These are phyloP conservation scores for Angophora floribunda DNA, from an alignment of 345 rosid genomes.

Conservation along the genomic window DNA sequence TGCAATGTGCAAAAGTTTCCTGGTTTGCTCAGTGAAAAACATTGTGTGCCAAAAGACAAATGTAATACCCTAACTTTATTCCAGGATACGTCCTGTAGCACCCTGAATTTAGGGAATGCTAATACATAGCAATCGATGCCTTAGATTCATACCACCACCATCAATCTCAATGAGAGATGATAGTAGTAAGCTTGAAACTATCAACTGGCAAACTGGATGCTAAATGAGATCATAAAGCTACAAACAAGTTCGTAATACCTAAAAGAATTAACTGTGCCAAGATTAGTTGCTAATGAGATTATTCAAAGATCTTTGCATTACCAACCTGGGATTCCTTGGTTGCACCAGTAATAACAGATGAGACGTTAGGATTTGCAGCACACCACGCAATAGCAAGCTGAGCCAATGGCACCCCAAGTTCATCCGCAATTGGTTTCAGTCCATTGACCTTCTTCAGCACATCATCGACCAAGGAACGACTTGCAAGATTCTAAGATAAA, in stretches of 20 bases:
- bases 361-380: slow-evolving; percentile 92
- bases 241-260: background rate
- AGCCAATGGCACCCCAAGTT: slow-evolving; percentile 87
- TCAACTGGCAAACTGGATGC: background rate
- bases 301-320: background rate
- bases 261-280: background rate
- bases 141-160: background rate
- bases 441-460: slow-evolving; percentile 86
- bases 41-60: background rate
- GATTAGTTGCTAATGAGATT: background rate
- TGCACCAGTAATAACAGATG: slow-evolving; percentile 94
- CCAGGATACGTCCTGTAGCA: background rate
- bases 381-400: slow-evolving; percentile 99
- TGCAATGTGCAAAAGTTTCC: background rate
- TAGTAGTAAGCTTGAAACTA: background rate
- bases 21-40: background rate
- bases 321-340: slow-evolving; percentile 95
- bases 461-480: slow-evolving; percentile 83
- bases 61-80: background rate
- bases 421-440: slow-evolving; percentile 96
- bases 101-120: background rate
- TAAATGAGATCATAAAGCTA: background rate
- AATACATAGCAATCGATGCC: background rate
- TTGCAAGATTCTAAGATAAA: slow-evolving; percentile 70
- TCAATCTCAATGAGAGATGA: background rate